Conservation (phyloP, 2,329 filamentous ascomycete genomes). For the Passalora sequoiae region DNA sequence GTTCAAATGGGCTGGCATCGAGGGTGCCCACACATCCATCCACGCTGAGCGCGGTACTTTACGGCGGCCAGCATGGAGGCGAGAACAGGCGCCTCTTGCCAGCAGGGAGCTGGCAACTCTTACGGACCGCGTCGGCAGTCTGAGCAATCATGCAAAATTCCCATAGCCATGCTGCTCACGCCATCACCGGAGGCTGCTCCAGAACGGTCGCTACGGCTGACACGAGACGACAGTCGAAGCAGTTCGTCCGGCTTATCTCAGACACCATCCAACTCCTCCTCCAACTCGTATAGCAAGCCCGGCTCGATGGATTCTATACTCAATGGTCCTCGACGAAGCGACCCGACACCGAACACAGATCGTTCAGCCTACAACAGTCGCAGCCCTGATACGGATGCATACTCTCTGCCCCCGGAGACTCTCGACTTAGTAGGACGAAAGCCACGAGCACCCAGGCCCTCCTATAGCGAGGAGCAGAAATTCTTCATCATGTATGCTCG, state of each 20-base stretch:
- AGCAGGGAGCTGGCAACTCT: background rate
- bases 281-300: background rate
- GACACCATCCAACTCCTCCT: background rate
- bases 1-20: background rate
- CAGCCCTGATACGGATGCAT: background rate
- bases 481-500: conserved; percentile 33
- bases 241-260: background rate
- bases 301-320: background rate
- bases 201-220: background rate
- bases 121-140: background rate
- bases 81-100: background rate
- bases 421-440: conserved; percentile 11
- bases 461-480: conserved; percentile 34
- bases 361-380: too few relatives aligned
- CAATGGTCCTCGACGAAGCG: too few relatives aligned
- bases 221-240: background rate
- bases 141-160: conserved; percentile 1
- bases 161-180: conserved; percentile 3
- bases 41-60: background rate
- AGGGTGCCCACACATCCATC: background rate
- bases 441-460: conserved; percentile 26
- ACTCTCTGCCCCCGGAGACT: conserved; percentile 1
- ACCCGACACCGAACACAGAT: too few relatives aligned
- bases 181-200: background rate
- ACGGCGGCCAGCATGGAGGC: conserved; percentile 4